Evolutionary conservation across 2,329 filamentous ascomycete species (phyloP).

Genomic region (Talaromyces rugulosus): DNA sequence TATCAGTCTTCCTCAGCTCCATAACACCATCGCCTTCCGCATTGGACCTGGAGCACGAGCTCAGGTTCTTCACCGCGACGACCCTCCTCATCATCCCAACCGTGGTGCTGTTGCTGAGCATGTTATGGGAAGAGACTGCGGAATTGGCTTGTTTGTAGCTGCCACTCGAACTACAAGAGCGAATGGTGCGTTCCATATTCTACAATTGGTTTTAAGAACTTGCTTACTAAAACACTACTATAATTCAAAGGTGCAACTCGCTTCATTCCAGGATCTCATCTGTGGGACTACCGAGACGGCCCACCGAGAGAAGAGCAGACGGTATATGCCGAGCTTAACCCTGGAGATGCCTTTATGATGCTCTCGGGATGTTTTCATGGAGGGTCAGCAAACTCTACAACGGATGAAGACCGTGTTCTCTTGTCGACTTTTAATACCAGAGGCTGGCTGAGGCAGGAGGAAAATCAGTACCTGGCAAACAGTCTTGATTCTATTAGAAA

Average conservation of each 20-base stretch:
- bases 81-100: background rate
- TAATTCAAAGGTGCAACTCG: conserved; percentile 1
- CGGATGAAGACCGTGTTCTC: conserved; percentile 1
- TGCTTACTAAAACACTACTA: background rate
- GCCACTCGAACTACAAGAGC: background rate
- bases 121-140: background rate
- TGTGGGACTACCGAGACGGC: background rate
- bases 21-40: conserved; percentile 5
- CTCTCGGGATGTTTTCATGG: conserved; percentile 2
- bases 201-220: background rate
- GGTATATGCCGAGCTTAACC: background rate
- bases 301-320: conserved; percentile 1
- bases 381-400: conserved; percentile 2
- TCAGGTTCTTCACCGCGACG: background rate
- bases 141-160: background rate
- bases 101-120: background rate
- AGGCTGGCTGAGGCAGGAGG: conserved; percentile 2
- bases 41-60: conserved; percentile 4
- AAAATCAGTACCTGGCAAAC: conserved; percentile 8
- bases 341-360: conserved; percentile 4
- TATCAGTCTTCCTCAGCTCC: background rate
- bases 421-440: conserved; percentile 2
- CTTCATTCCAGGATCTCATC: conserved; percentile 4
- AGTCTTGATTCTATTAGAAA: background rate
- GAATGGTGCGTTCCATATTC: background rate